Evolutionary conservation across 106 monocot genomes (phyloP).

Genomic region (Acanthochlamys bracteata): DNA sequence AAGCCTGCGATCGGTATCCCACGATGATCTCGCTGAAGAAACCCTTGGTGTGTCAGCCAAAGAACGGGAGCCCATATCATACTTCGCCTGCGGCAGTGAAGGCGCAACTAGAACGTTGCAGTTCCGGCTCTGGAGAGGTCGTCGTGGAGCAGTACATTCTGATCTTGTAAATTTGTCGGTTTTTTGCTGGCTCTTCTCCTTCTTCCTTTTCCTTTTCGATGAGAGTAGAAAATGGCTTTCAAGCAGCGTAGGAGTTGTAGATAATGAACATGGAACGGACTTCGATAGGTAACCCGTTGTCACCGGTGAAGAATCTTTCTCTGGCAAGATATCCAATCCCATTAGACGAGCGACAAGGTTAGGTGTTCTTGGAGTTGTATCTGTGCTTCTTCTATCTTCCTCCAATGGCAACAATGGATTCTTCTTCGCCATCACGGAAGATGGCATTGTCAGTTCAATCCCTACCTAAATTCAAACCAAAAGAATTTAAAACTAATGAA

Average conservation of each 20-base stretch:
- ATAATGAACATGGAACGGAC: neutral
- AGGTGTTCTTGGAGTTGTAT: conserved; percentile 41
- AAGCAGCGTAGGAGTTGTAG: neutral
- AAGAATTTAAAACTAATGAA: neutral
- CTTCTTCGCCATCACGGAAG: neutral
- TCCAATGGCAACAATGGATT: neutral
- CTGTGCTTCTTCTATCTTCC: conserved; percentile 4
- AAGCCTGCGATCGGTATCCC: conserved; percentile 30
- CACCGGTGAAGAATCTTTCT: conserved; percentile 4
- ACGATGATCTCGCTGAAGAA: conserved; percentile 33
- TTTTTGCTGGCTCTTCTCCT: conserved; percentile 10
- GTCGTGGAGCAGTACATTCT: conserved; percentile 13
- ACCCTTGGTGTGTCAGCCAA: conserved; percentile 56
- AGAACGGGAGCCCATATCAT: conserved; percentile 22
- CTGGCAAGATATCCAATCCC: conserved; percentile 44
- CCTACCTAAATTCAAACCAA: conserved; percentile 7
- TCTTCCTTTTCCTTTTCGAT: conserved; percentile 9
- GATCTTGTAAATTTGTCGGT: neutral
- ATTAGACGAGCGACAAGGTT: conserved; percentile 57
- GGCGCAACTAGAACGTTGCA: conserved; percentile 13
- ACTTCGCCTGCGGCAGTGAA: neutral
- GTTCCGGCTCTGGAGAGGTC: conserved; percentile 36
- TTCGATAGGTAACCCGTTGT: neutral
- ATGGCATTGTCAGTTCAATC: conserved; percentile 1
- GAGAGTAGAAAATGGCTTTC: neutral